Evolutionary conservation across 129 eudicot genomes (phyloP).

Genomic region (Logfia minima): DNA sequence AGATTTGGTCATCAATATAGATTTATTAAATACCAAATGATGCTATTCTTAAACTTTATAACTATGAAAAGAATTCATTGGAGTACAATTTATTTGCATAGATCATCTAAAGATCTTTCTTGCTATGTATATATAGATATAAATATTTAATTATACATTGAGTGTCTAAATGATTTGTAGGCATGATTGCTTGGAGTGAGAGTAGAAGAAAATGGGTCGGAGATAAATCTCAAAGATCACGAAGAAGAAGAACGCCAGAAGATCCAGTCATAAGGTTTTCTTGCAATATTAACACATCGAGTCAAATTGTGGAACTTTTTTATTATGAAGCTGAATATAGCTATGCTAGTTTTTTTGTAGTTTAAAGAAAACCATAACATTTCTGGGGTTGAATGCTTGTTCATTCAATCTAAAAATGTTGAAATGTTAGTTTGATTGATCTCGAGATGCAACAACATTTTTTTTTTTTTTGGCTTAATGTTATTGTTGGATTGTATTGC

Average conservation of each 20-base stretch:
- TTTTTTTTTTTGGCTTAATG: not conserved
- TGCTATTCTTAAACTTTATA: not conserved
- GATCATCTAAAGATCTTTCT: no score
- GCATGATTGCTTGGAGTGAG: slow-evolving; percentile 63
- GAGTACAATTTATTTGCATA: not conserved
- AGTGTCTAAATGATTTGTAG: slow-evolving; percentile 30
- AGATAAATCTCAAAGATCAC: slow-evolving; percentile 50
- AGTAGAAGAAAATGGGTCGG: slow-evolving; percentile 63
- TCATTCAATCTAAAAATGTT: slow-evolving; percentile 7
- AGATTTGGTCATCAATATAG: not conserved
- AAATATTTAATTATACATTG: not conserved
- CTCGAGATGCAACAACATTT: not conserved
- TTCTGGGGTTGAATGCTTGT: slow-evolving; percentile 11
- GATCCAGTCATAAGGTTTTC: slow-evolving; percentile 67
- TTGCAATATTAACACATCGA: not conserved
- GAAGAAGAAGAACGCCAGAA: slow-evolving; percentile 44
- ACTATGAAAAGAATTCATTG: not conserved
- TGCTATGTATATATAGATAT: not conserved
- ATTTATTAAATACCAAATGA: not conserved
- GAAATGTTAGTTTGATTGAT: not conserved
- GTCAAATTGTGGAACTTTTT: not conserved
- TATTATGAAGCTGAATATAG: slow-evolving; percentile 1
- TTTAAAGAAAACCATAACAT: not conserved
- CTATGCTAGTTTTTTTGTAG: not conserved
- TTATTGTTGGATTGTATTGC: slow-evolving; percentile 27